These are phyloP conservation scores for Thraustochytrium sp. DNA, from an alignment of 352 stramenopile genomes.

Conservation along the genomic window DNA sequence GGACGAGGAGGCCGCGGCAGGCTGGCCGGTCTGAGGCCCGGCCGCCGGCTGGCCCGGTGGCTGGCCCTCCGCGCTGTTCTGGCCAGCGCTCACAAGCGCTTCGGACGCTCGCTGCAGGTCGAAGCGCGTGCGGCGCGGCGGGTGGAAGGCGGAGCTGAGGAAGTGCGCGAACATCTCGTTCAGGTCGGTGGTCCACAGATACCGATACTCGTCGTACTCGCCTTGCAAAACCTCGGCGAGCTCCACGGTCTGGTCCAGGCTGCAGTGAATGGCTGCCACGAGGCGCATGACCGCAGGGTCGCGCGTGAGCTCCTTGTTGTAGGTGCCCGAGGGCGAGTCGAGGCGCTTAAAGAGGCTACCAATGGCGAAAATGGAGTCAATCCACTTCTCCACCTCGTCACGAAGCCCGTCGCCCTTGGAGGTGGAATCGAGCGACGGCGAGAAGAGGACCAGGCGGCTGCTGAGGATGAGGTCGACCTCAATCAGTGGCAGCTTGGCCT, in stretches of 20 bases:
- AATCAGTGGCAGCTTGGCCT: conserved; percentile 80
- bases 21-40: no score
- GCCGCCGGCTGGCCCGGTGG: no score
- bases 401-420: conserved; percentile 51
- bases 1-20: no score
- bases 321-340: conserved; percentile 89
- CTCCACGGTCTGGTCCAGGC: conserved; percentile 80
- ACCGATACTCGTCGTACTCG: conserved; percentile 88
- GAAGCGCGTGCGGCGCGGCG: background rate
- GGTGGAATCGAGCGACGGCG: conserved; percentile 54
- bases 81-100: no score
- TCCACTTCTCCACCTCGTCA: conserved; percentile 63
- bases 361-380: conserved; percentile 91
- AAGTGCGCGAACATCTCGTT: conserved; percentile 83
- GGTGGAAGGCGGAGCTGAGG: conserved; percentile 65
- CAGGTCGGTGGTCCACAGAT: conserved; percentile 92
- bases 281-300: conserved; percentile 89
- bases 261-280: conserved; percentile 87
- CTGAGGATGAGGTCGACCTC: conserved; percentile 92
- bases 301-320: conserved; percentile 90
- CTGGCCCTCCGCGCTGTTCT: no score
- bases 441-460: conserved; percentile 71
- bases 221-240: conserved; percentile 80
- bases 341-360: conserved; percentile 89
- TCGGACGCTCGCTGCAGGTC: no score